Conservation (phyloP, 2,329 filamentous ascomycete genomes). For the Aureobasidium subglaciale region DNA sequence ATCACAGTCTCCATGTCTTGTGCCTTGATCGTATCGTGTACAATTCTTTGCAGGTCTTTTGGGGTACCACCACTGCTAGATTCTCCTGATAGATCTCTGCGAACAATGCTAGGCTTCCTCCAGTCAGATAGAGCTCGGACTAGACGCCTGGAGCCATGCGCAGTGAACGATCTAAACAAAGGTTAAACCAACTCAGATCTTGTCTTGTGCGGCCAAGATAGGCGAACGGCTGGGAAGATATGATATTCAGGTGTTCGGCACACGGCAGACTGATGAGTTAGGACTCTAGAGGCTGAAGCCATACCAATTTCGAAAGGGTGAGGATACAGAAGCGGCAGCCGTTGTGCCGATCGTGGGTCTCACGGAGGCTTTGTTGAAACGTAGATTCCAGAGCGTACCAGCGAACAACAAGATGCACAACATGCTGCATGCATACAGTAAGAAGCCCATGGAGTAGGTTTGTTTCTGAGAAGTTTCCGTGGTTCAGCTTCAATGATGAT, state of each 20-base stretch:
- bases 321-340: not conserved
- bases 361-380: not conserved
- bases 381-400: not conserved
- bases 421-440: slow-evolving; percentile 5
- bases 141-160: not conserved
- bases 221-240: not conserved
- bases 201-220: not conserved
- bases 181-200: not conserved
- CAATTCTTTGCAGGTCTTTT: no score
- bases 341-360: not conserved
- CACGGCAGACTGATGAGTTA: not conserved
- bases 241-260: not conserved
- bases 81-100: no score
- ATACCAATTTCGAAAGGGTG: slow-evolving; percentile 1
- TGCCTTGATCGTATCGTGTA: no score
- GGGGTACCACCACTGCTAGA: no score
- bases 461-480: slow-evolving; percentile 2
- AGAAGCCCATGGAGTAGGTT: slow-evolving; percentile 1
- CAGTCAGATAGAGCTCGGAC: slow-evolving; percentile 2
- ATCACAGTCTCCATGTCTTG: no score
- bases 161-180: not conserved
- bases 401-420: slow-evolving; percentile 1
- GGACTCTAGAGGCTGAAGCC: not conserved
- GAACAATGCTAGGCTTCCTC: slow-evolving; percentile 21
- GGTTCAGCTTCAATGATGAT: slow-evolving; percentile 4